These are phyloP conservation scores for Climacium dendroides DNA, from an alignment of 225 moss, liverwort and hornwort species.

Conservation along the genomic window DNA sequence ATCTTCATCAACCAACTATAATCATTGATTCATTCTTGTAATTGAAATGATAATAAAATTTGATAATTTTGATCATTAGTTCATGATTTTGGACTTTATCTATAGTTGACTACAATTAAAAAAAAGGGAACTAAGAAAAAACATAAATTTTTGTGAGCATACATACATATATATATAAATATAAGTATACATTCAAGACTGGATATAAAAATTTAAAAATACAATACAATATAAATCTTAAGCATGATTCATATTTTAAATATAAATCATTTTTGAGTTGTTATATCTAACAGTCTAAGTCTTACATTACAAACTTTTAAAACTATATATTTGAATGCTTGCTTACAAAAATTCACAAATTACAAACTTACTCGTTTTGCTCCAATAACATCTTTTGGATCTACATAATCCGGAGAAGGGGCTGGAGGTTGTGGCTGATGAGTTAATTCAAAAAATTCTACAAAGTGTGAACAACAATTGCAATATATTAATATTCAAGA, in stretches of 20 bases:
- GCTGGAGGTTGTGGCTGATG: conserved; percentile 32
- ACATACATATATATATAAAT: too few species aligned
- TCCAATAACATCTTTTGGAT: neutral
- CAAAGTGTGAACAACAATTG: neutral
- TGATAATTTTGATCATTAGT: neutral
- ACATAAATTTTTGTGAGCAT: fast-evolving
- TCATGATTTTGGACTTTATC: neutral
- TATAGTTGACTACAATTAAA: too few species aligned
- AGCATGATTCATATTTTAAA: neutral
- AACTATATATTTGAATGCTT: too few species aligned
- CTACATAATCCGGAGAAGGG: conserved; percentile 22
- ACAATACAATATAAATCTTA: neutral
- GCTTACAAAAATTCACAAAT: neutral
- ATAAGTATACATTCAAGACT: too few species aligned
- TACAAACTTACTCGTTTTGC: neutral
- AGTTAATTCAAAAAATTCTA: conserved; percentile 42
- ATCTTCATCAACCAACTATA: conserved; percentile 16
- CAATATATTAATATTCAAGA: neutral
- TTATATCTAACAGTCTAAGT: too few species aligned
- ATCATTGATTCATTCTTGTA: neutral
- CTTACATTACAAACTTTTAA: too few species aligned
- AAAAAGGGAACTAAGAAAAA: fast-evolving
- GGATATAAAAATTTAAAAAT: neutral
- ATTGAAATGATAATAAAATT: neutral
- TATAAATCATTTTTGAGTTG: neutral